Evolutionary conservation across 2,329 filamentous ascomycete species (phyloP), one percentile per base, ranked within the genome.

Genomic region (Trichoderma pleuroti): DNA sequence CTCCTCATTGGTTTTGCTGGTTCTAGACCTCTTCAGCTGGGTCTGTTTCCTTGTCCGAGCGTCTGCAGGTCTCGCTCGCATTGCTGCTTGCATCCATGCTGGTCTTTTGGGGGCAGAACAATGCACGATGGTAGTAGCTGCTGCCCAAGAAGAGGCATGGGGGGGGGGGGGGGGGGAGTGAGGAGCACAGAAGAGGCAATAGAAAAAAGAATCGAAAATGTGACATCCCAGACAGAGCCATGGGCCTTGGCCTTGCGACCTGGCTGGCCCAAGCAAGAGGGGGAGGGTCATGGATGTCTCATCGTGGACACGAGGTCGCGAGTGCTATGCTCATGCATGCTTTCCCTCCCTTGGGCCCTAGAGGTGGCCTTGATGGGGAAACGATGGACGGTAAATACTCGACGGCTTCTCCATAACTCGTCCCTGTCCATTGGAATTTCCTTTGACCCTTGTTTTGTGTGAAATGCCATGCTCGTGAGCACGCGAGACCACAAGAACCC

Each of bases 211-310:
- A 60, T 18, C n/a, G 16, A n/a, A 32, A 46, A 14, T n/a, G 39
- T 42, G 65, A 49, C 26, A 59, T 14, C n/a, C 28, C 39, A n/a
- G 28, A 30, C 39, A n/a, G 28, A 30, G 30, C 56, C 56, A 59
- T 32, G 28, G 26, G 39, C 61, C 36, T 52, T 26, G 28, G 24
- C 61, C 61, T 52, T 30, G 61, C 1, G 52, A 21, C 64, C 56
- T 46, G 34, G 64, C 64, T 36, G 42, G 62, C 5, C 12, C 62
- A 56, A 49, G 57, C 34, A 57, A 32, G 54, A 57, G 42, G 39
- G 65, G 64, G n/a, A n/a, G 64, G 18, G 65, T 68, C 65, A 60
- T 54, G 21, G 26, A 60, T 49, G 36, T 68, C 65, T 68, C 56
- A 49, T 60, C 54, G 54, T 34, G 54, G 21, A 64, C 65, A 60